Evolutionary conservation across 2,329 filamentous ascomycete species (phyloP), one percentile per base, ranked within the genome.

Genomic region (Albifimbria verrucaria): DNA sequence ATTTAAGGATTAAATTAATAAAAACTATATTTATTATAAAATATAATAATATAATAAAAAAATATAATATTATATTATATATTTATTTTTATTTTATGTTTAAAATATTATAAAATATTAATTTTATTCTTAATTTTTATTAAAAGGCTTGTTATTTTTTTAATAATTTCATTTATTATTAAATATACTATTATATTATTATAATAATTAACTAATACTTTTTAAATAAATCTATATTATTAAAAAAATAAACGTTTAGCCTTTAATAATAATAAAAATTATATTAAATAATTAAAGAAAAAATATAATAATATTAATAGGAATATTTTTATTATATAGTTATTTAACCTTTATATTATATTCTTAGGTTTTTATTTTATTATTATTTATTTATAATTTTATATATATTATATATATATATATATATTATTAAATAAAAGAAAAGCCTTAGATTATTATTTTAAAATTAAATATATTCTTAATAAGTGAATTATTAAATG

Each of bases 121-220:
- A 7, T n/a, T 32, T 9, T 32, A 32, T 15, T 15, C 15, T 32
- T 9, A 15, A 15, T 32, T 9, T 15, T 32, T 32, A 7, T 32
- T 47, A 26, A n/a, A n/a, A n/a, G n/a, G n/a, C n/a, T 52, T 48
- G 24, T 52, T 46, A 49, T 26, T 48, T 26, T 20, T 48, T 32
- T 23, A 24, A 23, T 7, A 24, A 39, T 48, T 28, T 6, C n/a
- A 25, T n/a, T 32, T 15, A 15, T 32, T 43, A 10, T 21, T 43
- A 43, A 18, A 18, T 9, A 9, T 43, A 10, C 9, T 21, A 10
- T n/a, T 43, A 7, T n/a, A 10, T 17, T 43, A 43, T n/a, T 43
- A 10, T 43, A 36, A 7, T 43, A 7, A 10, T 43, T 43, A 32
- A n/a, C n/a, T 32, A 26, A 23, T 23, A 39, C 32, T 45, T 15